These are phyloP conservation scores for Fraxinus velutina DNA, from an alignment of 305 asterid species.

Conservation along the genomic window DNA sequence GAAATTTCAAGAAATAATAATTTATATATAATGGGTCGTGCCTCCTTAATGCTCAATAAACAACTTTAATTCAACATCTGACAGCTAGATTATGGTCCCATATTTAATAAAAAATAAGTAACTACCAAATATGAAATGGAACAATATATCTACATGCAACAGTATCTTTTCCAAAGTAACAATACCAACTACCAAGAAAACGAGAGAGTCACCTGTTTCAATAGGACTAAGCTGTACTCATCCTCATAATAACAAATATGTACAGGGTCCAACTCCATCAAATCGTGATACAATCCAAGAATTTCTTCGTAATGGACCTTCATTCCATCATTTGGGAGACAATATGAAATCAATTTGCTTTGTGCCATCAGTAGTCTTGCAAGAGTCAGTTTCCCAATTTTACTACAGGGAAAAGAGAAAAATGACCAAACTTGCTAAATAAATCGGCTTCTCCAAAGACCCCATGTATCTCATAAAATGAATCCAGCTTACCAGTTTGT, in stretches of 20 bases:
- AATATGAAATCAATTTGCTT: constrained; percentile 44
- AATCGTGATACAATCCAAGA: constrained; percentile 61
- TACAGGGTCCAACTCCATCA: constrained; percentile 68
- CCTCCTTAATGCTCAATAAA: background rate
- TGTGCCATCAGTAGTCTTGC: constrained; percentile 84
- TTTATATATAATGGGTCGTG: background rate
- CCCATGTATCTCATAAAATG: background rate
- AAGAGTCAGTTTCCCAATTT: constrained; percentile 89
- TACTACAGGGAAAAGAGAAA: constrained; percentile 51
- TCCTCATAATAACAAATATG: constrained; percentile 74
- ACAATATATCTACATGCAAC: background rate
- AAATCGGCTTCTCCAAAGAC: constrained; percentile 7
- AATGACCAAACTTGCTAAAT: background rate
- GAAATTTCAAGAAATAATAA: background rate
- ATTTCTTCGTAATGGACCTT: constrained; percentile 51
- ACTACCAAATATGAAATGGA: background rate
- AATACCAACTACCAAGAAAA: constrained; percentile 5
- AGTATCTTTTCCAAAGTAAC: constrained; percentile 13
- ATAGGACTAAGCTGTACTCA: constrained; percentile 60
- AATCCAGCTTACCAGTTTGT: constrained; percentile 65
- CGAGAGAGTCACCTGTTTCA: constrained; percentile 43
- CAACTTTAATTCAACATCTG: background rate
- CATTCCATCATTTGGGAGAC: constrained; percentile 32
- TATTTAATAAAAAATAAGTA: constrained; percentile 12
- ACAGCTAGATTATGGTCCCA: background rate